These are phyloP conservation scores for Colletotrichum melonis DNA, from an alignment of 2,329 filamentous ascomycete species.

Conservation along the genomic window DNA sequence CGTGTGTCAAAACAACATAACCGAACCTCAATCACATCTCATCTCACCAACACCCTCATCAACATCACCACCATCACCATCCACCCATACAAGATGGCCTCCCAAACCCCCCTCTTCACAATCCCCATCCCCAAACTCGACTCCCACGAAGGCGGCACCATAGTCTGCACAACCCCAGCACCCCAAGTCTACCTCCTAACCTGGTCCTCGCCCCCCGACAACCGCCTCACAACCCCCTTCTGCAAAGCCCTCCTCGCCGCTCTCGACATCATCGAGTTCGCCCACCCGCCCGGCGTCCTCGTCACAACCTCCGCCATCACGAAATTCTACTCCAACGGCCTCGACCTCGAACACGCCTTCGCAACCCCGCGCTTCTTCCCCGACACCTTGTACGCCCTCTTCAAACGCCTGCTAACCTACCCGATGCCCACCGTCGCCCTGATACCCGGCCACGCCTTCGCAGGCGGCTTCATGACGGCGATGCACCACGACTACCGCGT, in stretches of 20 bases:
- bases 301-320: conserved; percentile 78
- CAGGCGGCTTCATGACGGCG: conserved; percentile 82
- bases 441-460: conserved; percentile 84
- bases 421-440: conserved; percentile 87
- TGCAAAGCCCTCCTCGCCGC: conserved; percentile 75
- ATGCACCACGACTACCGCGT: conserved; percentile 88
- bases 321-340: conserved; percentile 87
- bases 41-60: background rate
- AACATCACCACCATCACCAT: conserved; percentile 4
- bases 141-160: conserved; percentile 63
- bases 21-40: background rate
- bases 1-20: background rate
- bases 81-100: conserved; percentile 38
- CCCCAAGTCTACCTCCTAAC: conserved; percentile 77
- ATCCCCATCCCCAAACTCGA: conserved; percentile 63
- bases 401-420: conserved; percentile 69
- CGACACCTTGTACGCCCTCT: conserved; percentile 71
- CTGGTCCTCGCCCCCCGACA: conserved; percentile 78
- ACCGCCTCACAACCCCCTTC: conserved; percentile 77
- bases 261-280: conserved; percentile 79
- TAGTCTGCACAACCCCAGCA: conserved; percentile 71
- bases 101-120: conserved; percentile 62
- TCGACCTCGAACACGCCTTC: conserved; percentile 78
- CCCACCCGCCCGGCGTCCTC: conserved; percentile 73
- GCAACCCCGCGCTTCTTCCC: conserved; percentile 71